Base-by-base conservation (phyloP, 371 early-diverging fungal genomes). In the Mucor velutinosus region DNA sequence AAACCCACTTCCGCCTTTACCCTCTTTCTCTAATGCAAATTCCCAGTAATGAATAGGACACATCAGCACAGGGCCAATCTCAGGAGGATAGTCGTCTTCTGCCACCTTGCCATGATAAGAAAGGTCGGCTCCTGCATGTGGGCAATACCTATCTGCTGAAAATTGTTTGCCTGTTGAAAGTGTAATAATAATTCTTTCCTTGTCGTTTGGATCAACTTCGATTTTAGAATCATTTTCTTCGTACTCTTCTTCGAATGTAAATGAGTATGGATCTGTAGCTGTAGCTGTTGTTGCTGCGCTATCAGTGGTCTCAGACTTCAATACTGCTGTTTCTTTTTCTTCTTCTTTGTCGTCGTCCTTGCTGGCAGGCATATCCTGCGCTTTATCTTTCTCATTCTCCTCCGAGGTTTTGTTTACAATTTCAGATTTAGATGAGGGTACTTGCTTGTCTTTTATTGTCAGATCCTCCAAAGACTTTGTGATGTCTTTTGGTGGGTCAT, bases 91-190 rank as follows among this genome's bases (percentile, higher is more conserved):
- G 35, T 80, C 81, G 39, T 75, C 66, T 60, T 80, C 78, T 14
- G 69, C 70, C 7, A 84, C 66, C 62, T 75, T 72, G 8, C 80
- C 84, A 45, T 74, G 74, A 58, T 66, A 74, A 19, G 76, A 67
- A 17, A 84, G 69, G 45, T 84, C 84, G 2, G 82, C 82, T 4
- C 82, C 82, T n/a, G 77, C 81, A 69, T 84, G 84, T n/a, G 84
- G 82, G 62, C 84, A 84, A 58, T 84, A 84, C 29, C 82, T 76
- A 64, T 84, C 82, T 5, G 82, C 76, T 19, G 76, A 69, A 37
- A 74, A 81, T 30, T 77, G 65, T 53, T 70, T 72, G 8, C 84
- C 84, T 35, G 75, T 69, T 4, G 76, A 72, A 17, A 84, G 72
- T 15, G 84, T 84, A 12, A 84, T 53, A 7, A 81, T 64, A 27